A percentile compares a stretch with the other conserved stretches of the same genome.
Conservation (phyloP, 2,329 filamentous ascomycete species). For the Penicillium fuscoglaucum region DNA sequence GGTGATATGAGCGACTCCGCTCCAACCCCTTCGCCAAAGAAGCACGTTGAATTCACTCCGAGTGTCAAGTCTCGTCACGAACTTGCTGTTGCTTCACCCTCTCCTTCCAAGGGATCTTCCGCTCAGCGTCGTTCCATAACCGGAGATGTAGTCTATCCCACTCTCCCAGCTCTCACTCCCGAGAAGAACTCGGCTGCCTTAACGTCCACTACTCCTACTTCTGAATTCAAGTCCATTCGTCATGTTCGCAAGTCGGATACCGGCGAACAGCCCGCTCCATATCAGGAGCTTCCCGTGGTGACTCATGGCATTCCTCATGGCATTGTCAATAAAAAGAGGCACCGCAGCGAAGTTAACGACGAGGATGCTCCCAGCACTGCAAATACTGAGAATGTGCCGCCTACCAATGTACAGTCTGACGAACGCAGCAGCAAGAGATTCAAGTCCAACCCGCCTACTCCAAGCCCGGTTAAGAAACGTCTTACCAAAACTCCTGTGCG, state of each 20-base stretch:
- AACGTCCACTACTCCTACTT: slow-evolving; percentile 13
- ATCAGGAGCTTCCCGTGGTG: slow-evolving; percentile 38
- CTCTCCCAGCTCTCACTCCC: slow-evolving; percentile 41
- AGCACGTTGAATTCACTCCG: slow-evolving; percentile 79
- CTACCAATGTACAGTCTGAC: slow-evolving; percentile 23
- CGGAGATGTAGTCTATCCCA: slow-evolving; percentile 39
- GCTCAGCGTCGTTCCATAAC: slow-evolving; percentile 22
- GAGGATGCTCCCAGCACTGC: slow-evolving; percentile 18
- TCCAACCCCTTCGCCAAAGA: slow-evolving; percentile 71
- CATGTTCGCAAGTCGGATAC: slow-evolving; percentile 40
- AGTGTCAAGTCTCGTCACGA: slow-evolving; percentile 57
- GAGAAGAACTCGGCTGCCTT: slow-evolving; percentile 27
- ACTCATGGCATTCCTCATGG: slow-evolving; percentile 44
- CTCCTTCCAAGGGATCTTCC: slow-evolving; percentile 42
- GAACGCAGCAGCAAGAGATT: slow-evolving; percentile 39
- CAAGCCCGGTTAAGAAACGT: slow-evolving; percentile 40
- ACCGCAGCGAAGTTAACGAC: slow-evolving; percentile 36
- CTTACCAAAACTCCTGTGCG: slow-evolving; percentile 35
- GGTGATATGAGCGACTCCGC: slow-evolving; percentile 34
- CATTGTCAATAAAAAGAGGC: slow-evolving; percentile 43
- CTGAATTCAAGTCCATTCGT: slow-evolving; percentile 41
- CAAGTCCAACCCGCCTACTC: slow-evolving; percentile 36
- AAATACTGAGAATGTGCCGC: slow-evolving; percentile 38
- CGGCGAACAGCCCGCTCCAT: slow-evolving; percentile 16
- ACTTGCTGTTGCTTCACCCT: slow-evolving; percentile 41